Percentiles rank a stretch among this genome's conserved stretches.
These are phyloP conservation scores for Rhodotorula toruloides DNA, from an alignment of 768 basidiomycete species.

Conservation along the genomic window DNA sequence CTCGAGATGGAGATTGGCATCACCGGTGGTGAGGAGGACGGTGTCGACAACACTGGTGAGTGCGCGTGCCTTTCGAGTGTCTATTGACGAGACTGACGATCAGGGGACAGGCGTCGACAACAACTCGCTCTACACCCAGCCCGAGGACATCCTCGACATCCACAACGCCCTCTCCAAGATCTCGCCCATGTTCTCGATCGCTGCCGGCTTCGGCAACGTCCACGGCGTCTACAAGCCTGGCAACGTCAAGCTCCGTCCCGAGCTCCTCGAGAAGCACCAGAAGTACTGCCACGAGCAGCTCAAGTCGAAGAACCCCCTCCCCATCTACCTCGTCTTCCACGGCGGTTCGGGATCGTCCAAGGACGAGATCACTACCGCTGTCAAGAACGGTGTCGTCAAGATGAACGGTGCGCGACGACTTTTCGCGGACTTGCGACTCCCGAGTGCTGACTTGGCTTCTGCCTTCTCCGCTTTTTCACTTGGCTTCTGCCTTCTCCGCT, in stretches of 20 bases:
- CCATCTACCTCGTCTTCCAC: conserved; percentile 98
- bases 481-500: not conserved
- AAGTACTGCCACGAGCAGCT: conserved; percentile 64
- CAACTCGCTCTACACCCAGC: conserved; percentile 89
- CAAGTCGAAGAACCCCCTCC: conserved; percentile 60
- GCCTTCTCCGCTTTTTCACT: conserved; percentile 54
- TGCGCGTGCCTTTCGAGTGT: not conserved
- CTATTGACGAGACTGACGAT: not conserved
- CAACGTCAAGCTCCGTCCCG: conserved; percentile 88
- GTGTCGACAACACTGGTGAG: conserved; percentile 80
- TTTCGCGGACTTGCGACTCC: too few species aligned
- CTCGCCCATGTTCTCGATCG: conserved; percentile 91
- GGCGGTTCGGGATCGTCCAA: conserved; percentile 97
- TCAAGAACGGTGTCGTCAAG: conserved; percentile 88
- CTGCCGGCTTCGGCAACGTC: conserved; percentile 97
- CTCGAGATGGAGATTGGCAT: conserved; percentile 99
- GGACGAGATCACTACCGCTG: conserved; percentile 90
- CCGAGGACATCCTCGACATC: conserved; percentile 90
- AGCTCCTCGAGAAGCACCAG: conserved; percentile 88
- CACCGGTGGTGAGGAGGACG: conserved; percentile 98
- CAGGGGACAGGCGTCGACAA: conserved; percentile 69
- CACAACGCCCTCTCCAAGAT: conserved; percentile 75
- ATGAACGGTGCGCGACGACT: conserved; percentile 99
- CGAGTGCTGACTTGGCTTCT: not conserved
- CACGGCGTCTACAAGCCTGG: conserved; percentile 99